phyloP scores from a whole-genome alignment of 345 rosid genomes.

The Aquilaria malaccensis region DNA sequence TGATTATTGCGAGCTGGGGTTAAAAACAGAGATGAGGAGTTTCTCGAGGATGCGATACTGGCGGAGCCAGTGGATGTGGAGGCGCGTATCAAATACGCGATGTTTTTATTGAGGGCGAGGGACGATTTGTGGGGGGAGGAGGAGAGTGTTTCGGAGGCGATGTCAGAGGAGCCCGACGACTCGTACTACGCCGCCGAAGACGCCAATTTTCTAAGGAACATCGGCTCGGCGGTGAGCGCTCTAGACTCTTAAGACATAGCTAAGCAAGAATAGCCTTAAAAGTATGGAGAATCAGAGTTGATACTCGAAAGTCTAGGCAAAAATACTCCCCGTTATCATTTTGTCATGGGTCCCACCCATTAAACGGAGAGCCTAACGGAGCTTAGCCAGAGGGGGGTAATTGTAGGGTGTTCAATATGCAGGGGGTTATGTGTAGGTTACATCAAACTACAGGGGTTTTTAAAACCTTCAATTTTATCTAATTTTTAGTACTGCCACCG shows the following conservation, averaged over 20 bases:
- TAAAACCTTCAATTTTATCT: too few species aligned
- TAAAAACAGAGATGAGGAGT: constrained; percentile 69
- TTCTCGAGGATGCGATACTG: constrained; percentile 56
- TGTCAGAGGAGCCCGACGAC: constrained; percentile 66
- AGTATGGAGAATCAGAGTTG: neutral
- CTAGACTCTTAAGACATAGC: constrained; percentile 26
- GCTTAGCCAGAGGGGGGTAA: too few species aligned
- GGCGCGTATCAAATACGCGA: constrained; percentile 71
- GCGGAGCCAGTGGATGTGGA: constrained; percentile 78
- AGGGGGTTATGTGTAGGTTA: too few species aligned
- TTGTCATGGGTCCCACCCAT: too few species aligned
- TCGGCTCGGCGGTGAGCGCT: constrained; percentile 87
- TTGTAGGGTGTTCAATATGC: too few species aligned
- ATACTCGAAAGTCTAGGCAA: neutral
- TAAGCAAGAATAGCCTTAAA: neutral
- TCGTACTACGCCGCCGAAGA: constrained; percentile 65
- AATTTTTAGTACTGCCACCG: too few species aligned
- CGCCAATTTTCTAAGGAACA: constrained; percentile 93
- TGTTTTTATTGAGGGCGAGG: constrained; percentile 69
- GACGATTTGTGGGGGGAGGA: constrained; percentile 93
- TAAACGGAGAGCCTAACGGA: too few species aligned
- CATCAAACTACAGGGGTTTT: too few species aligned
- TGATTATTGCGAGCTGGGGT: constrained; percentile 19
- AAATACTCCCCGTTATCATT: too few species aligned
- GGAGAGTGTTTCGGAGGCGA: constrained; percentile 82